Evolutionary conservation across 2,329 filamentous ascomycete species (phyloP), one percentile per base, ranked within the genome.

Genomic region (Calonectria montana): DNA sequence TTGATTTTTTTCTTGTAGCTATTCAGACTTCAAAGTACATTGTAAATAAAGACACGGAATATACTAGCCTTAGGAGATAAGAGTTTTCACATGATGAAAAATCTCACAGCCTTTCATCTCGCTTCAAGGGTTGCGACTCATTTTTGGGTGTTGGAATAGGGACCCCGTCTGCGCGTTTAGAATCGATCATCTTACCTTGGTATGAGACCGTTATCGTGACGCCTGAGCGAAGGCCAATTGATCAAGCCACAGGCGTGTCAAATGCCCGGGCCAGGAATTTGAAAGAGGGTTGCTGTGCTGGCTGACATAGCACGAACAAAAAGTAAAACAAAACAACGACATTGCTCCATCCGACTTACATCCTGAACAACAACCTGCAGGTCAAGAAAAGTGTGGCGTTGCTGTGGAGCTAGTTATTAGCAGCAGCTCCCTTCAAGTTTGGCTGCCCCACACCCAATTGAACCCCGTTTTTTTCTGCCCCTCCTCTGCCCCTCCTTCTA

Each of bases 371-470:
- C n/a, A n/a, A n/a, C n/a, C n/a, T n/a, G n/a, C n/a, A n/a, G n/a
- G n/a, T n/a, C n/a, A n/a, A n/a, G n/a, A n/a, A n/a, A 9, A 9
- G 31, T 12, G 31, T 35, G 31, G 31, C 31, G 31, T 35, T 10
- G 31, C 10, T 35, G 31, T 35, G 31, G 31, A 35, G 31, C 31
- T 12, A 35, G 31, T 10, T 10, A n/a, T n/a, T n/a, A 12, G 31
- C 10, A 12, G 31, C 57, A 41, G 57, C 39, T 45, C 57, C 39
- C 57, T 39, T 45, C 57, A 23, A 45, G 57, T 41, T 68, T 75
- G 73, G 31, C 73, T 73, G 73, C 74, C 67, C 69, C 70, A 48
- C 71, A 62, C 41, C 68, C 62, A 48, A 62, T 35, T 45, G 50
- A 48, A 27, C 69, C 69, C 65, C 69, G 48, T 65, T 45, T 67